phyloP scores from a whole-genome alignment of 805 yeast species.

The Ogataea nitratoaversa region DNA sequence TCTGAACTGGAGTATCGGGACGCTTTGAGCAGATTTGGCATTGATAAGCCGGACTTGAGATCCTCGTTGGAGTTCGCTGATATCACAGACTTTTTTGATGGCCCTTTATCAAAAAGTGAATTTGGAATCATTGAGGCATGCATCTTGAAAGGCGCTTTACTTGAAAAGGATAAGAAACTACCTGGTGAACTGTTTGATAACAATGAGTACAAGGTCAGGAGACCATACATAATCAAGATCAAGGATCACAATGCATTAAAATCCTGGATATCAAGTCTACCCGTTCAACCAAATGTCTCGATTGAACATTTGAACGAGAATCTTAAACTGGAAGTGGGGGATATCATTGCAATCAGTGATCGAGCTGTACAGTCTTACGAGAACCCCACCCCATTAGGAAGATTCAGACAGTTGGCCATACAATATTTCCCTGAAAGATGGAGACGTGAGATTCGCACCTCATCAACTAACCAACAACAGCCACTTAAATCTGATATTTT shows the following conservation, averaged over 20 bases:
- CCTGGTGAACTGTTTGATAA: conserved; percentile 30
- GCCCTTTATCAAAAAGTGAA: conserved; percentile 28
- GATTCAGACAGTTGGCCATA: conserved; percentile 72
- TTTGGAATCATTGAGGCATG: conserved; percentile 77
- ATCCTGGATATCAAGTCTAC: conserved; percentile 39
- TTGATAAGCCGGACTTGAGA: conserved; percentile 92
- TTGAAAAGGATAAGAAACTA: conserved; percentile 32
- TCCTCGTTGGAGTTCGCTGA: conserved; percentile 48
- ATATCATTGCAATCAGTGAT: conserved; percentile 74
- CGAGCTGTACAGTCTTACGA: conserved; percentile 70
- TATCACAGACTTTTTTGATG: conserved; percentile 39
- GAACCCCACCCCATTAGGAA: conserved; percentile 93
- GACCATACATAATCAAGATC: conserved; percentile 55
- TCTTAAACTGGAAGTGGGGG: conserved; percentile 56
- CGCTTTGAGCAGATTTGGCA: conserved; percentile 73
- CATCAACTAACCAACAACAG: conserved; percentile 13
- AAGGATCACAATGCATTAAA: conserved; percentile 34
- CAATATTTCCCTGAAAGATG: conserved; percentile 47
- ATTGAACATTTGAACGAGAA: conserved; percentile 22
- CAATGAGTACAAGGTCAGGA: conserved; percentile 48
- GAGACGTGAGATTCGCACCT: conserved; percentile 37
- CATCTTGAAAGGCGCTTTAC: conserved; percentile 50
- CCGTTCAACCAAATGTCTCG: conserved; percentile 8
- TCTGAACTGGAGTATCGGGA: conserved; percentile 57
- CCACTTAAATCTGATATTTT: conserved; percentile 33